Evolutionary conservation across 1,284 basidiomycete species (phyloP), one percentile per base, ranked within the genome.

Genomic region (Cystobasidiaceae sp.): DNA sequence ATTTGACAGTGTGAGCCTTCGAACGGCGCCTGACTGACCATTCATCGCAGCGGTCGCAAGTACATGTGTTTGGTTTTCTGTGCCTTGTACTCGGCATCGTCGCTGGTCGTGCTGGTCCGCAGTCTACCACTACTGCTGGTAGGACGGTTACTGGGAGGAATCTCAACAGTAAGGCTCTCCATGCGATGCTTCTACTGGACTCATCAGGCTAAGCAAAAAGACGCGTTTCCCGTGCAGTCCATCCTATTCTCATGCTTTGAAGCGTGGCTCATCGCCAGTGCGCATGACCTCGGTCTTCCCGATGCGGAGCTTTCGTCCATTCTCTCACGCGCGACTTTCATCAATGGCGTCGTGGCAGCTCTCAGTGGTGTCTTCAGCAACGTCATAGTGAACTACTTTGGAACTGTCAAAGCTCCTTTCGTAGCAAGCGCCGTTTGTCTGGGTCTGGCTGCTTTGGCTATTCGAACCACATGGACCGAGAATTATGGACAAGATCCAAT

Each of bases 241-340:
- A 87, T 88, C 69, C 81, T 88, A 25, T 87, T 84, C 77, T 86
- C 85, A 5, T 83, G 82, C 3, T 87, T 87, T 69, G 86, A 88
- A 70, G 84, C 85, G 25, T 88, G 86, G 87, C 77, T 88, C 34
- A 81, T 88, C 49, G 84, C 84, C 5, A 80, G 84, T 4, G 79
- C 85, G 8, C 81, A 81, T 48, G 76, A 80, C 9, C 69, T 81
- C 9, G 78, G 80, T 3, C 77, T 88, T 9, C 78, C 82, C 0
- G 80, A 82, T 23, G 75, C 81, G 8, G 84, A 86, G 55, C 79
- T 88, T 9, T 86, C 84, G n/a, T 79, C 75, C 15, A 86, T 88
- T 62, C 82, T 88, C 75, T 86, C 86, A 11, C 82, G 84, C 28
- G 86, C 86, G 4, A 86, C 86, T 0, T 79, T 87, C 13, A 77